Evolutionary conservation across 345 rosid genomes (phyloP).

Genomic region (Abelmoschus esculentus): DNA sequence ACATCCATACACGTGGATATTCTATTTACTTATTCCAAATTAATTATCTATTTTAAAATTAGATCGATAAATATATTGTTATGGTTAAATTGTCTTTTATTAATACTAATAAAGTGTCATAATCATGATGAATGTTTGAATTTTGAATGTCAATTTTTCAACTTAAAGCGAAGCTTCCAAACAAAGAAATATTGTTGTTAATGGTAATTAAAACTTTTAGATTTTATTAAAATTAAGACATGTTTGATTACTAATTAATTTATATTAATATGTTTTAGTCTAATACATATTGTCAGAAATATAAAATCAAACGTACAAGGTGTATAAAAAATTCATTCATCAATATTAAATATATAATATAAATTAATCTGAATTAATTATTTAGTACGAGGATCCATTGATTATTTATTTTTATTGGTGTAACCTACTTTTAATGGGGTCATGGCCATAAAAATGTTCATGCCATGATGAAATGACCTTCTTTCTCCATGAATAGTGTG

Average conservation of each 20-base stretch:
- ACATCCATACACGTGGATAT: neutral
- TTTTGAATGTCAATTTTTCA: neutral
- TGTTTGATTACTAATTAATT: no score
- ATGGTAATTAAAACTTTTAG: neutral
- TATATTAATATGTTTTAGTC: no score
- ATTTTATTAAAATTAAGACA: neutral
- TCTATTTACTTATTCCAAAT: neutral
- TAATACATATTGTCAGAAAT: no score
- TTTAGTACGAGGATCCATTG: no score
- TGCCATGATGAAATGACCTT: conserved; percentile 18
- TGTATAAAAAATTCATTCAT: no score
- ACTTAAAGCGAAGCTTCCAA: neutral
- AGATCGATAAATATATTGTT: no score
- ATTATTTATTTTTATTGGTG: conserved; percentile 6
- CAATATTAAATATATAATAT: no score
- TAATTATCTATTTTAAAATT: neutral
- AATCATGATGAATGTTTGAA: conserved; percentile 6
- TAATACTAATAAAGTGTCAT: neutral
- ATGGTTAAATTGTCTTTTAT: neutral
- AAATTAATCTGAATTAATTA: no score
- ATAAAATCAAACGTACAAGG: no score
- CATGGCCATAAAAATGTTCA: neutral
- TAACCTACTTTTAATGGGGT: neutral
- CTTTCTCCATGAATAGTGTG: conserved; percentile 29
- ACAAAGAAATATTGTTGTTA: neutral